Conservation (phyloP, 2,329 filamentous ascomycete genomes). For the Bimuria novae-zelandiae region DNA sequence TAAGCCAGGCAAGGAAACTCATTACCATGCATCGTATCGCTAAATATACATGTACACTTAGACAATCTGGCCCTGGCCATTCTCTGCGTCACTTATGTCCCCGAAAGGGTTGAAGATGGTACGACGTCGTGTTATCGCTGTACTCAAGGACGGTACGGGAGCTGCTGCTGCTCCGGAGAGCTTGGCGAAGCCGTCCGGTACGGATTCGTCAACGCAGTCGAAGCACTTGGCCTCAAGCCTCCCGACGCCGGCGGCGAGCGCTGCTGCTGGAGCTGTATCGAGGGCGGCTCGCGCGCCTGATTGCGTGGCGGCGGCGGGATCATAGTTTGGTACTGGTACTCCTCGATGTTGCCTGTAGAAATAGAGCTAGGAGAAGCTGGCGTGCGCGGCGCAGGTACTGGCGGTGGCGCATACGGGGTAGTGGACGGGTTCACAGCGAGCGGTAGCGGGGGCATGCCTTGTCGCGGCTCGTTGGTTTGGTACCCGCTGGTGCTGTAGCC, state of each 20-base stretch:
- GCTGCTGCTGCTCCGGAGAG: constrained; percentile 1
- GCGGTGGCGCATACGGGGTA: constrained; percentile 31
- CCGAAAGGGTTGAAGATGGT: too few relatives aligned
- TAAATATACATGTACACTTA: too few relatives aligned
- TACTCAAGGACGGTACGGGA: constrained; percentile 12
- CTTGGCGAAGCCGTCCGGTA: constrained; percentile 12
- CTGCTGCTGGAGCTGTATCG: constrained; percentile 2
- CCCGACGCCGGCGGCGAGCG: constrained; percentile 1
- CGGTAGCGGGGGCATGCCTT: constrained; percentile 37
- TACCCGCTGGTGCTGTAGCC: constrained; percentile 23
- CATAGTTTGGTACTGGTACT: constrained; percentile 42
- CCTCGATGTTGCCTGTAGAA: constrained; percentile 38
- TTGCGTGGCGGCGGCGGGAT: constrained; percentile 31
- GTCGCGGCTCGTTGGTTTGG: constrained; percentile 22
- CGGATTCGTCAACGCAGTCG: constrained; percentile 20
- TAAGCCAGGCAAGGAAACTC: constrained; percentile 10
- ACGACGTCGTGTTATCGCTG: neutral
- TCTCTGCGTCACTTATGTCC: too few relatives aligned
- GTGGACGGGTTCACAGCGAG: constrained; percentile 30
- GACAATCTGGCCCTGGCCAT: too few relatives aligned
- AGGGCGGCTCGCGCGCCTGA: constrained; percentile 21
- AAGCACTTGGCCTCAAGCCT: constrained; percentile 2
- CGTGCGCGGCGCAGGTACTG: constrained; percentile 21
- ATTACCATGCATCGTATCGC: constrained; percentile 10
- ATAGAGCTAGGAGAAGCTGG: constrained; percentile 39